phyloP scores from a whole-genome alignment of 192 early-diverging fungal species.

The Gigaspora rosea region DNA sequence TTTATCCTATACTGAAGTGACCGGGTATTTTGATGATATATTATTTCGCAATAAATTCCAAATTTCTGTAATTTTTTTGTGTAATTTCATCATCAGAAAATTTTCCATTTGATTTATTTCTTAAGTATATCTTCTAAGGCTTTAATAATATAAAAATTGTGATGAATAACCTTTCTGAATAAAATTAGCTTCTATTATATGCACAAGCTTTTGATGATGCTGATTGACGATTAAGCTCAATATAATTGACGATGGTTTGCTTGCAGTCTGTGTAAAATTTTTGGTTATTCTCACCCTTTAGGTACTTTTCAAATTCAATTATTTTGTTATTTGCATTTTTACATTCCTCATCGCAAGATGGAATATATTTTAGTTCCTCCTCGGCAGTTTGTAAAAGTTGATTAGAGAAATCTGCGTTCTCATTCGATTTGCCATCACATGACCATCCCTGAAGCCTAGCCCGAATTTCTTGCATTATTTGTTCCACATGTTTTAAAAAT shows the following conservation, averaged over 20 bases:
- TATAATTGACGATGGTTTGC: constrained; percentile 19
- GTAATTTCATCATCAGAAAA: not conserved
- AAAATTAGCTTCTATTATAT: constrained; percentile 2
- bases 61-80: not conserved
- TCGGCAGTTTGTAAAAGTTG: not conserved
- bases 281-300: not conserved
- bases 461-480: not conserved
- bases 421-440: not conserved
- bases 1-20: not conserved
- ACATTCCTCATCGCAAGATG: not conserved
- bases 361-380: not conserved
- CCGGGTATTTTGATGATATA: not conserved
- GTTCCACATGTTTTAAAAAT: constrained; percentile 18
- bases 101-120: not conserved
- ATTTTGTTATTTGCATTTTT: not conserved
- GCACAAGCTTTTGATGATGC: constrained; percentile 3
- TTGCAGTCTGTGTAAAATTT: constrained; percentile 2
- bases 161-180: constrained; percentile 15
- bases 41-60: not conserved
- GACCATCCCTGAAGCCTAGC: not conserved
- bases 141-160: constrained; percentile 17
- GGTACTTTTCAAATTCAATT: not conserved
- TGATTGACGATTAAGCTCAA: constrained; percentile 7
- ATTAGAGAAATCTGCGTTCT: not conserved
- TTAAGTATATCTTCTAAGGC: not conserved